phyloP scores from a whole-genome alignment of 1,139 yeast genomes.

The Spathaspora jeffriesii region DNA sequence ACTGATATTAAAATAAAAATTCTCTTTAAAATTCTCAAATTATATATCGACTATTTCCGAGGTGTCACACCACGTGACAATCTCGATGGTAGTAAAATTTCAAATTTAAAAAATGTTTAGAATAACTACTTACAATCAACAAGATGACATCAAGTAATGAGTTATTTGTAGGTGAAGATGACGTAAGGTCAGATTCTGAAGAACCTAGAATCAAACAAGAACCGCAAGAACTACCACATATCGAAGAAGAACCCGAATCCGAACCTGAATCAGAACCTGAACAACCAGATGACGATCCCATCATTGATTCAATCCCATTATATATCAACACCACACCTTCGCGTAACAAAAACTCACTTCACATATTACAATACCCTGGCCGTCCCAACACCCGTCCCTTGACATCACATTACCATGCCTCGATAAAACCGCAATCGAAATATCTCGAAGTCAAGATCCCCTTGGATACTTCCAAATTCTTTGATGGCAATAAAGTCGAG shows the following conservation, averaged over 20 bases:
- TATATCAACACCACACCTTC: constrained; percentile 28
- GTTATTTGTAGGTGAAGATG: constrained; percentile 15
- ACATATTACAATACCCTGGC: constrained; percentile 70
- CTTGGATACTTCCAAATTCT: constrained; percentile 61
- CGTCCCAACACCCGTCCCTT: constrained; percentile 54
- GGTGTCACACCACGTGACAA: neutral
- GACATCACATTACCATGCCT: constrained; percentile 44
- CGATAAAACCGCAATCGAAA: constrained; percentile 61
- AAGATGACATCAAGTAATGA: constrained; percentile 1
- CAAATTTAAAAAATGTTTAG: too few relatives aligned
- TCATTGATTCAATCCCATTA: constrained; percentile 75
- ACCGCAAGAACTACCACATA: constrained; percentile 3
- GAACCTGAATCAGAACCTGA: constrained; percentile 21
- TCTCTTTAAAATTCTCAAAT: too few relatives aligned
- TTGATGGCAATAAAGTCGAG: constrained; percentile 61
- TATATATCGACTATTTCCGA: too few relatives aligned
- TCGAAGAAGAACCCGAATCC: constrained; percentile 9
- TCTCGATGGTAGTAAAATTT: neutral
- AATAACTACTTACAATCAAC: too few relatives aligned
- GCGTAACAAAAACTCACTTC: constrained; percentile 24
- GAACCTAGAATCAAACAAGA: constrained; percentile 4
- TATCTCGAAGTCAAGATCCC: constrained; percentile 73
- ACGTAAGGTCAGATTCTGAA: constrained; percentile 6
- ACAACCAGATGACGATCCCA: constrained; percentile 62
- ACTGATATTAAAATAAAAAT: too few relatives aligned